Percentiles rank a stretch among this genome's conserved stretches.
These are phyloP conservation scores for Colletotrichum chlorophyti DNA, from an alignment of 2,329 filamentous ascomycete species.

Conservation along the genomic window DNA sequence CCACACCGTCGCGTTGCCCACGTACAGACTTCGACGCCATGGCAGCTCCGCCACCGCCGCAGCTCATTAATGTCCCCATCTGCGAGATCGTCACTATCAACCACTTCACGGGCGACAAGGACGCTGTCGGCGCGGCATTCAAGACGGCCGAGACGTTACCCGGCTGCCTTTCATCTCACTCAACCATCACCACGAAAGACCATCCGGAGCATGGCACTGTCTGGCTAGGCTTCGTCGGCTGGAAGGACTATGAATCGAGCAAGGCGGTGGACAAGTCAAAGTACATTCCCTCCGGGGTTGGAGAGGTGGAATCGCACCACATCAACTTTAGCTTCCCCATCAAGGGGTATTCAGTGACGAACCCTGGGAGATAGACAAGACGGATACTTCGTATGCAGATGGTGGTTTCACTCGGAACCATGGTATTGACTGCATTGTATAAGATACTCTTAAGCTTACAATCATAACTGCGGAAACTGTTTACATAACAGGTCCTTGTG, in stretches of 20 bases:
- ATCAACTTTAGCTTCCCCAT: conserved; percentile 27
- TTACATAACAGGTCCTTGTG: no score
- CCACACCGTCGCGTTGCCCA: conserved; percentile 8
- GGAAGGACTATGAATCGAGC: conserved; percentile 21
- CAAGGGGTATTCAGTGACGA: conserved; percentile 24
- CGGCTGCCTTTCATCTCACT: conserved; percentile 11
- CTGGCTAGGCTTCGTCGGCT: conserved; percentile 15
- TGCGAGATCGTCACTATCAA: conserved; percentile 17
- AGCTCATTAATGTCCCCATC: conserved; percentile 23
- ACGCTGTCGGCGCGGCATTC: not conserved
- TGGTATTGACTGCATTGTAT: no score
- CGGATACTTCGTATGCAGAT: no score
- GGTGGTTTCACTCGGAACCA: no score
- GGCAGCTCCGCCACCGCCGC: conserved; percentile 13
- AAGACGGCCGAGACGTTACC: conserved; percentile 11
- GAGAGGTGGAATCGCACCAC: conserved; percentile 11
- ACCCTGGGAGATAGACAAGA: conserved; percentile 24
- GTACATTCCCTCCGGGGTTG: conserved; percentile 3
- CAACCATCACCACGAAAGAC: not conserved
- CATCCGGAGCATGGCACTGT: conserved; percentile 13
- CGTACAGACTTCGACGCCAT: conserved; percentile 8
- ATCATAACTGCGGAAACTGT: no score
- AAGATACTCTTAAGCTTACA: no score
- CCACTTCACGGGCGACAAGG: conserved; percentile 6
- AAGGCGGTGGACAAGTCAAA: conserved; percentile 11